Base-by-base conservation (phyloP, 768 basidiomycete genomes). In the Macrolepiota dolichaula region DNA sequence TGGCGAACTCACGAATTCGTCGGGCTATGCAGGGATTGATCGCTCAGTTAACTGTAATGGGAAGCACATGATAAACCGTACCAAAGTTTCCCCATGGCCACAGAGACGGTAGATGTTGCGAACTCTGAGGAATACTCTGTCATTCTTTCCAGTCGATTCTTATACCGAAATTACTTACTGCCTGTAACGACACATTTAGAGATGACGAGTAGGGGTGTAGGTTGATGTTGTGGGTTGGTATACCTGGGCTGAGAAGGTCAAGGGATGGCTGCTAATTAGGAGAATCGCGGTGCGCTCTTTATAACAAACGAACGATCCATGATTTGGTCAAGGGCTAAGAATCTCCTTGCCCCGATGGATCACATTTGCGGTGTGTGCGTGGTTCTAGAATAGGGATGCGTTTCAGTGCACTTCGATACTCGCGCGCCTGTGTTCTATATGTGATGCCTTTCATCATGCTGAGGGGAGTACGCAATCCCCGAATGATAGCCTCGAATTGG, bases 121-220 rank as follows among this genome's bases (percentile, higher is more conserved):
- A 19, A 85, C 79, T 32, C 79, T 81, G 62, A 9, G 35, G 17
- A 37, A 51, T 35, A 42, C 46, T 59, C 36, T 63, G 42, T 54
- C 37, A 50, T 53, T 12, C 15, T 11, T n/a, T 22, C 12, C 42
- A 13, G n/a, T 2, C 6, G 19, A 59, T 36, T 36, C 6, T 37
- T 27, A 55, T 19, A 42, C 4, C 22, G 4, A 27, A 22, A 22
- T 22, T 3, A 77, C 81, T 71, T 66, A 85, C 84, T 79, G 82
- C 73, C 84, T 81, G 68, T 73, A 77, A 67, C 74, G 76, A 71
- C 84, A 85, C 84, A 85, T 85, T 32, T 32, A 15, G 36, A 71
- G 54, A 55, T 2, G 42, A 19, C 42, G 42, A 44, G 5, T 32
- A 63, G 24, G 54, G 49, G 38, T 42, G 59, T 46, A 57, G 49